Evolutionary conservation across 202 grass and related monocot genomes (phyloP), one percentile per base, ranked within the genome.

Genomic region (Carex sylvatica): DNA sequence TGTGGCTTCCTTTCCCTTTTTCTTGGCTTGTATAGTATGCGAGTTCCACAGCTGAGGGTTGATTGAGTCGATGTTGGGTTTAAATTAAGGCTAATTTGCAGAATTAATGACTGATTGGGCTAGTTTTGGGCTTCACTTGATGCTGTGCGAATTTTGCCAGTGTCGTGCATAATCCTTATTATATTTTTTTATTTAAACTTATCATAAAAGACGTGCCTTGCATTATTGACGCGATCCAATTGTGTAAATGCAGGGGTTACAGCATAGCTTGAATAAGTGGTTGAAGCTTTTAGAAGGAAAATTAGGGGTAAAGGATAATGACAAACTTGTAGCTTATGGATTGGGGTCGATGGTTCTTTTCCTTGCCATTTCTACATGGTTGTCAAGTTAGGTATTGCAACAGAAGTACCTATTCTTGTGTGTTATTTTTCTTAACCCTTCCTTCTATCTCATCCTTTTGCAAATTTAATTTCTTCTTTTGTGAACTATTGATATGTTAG

Each of bases 281-380:
- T 83, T 86, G 74, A 85, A 91, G 40, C 40, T 80, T 87, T 82
- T 89, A 19, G 83, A 85, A 83, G 85, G 86, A 66, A 88, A 87
- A 51, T 61, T 92, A 9, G 90, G 88, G 24, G 88, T 66, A 75
- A 84, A 83, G 82, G 87, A 91, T 82, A 70, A 88, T 84, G 97
- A 99, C 36, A 87, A 68, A 51, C 13, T 99, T 76, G 89, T 92
- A 64, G 84, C 80, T 78, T 96, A 84, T 90, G 91, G 97, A 70
- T 85, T 96, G 35, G 93, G 88, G 65, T 81, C 80, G 13, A 99
- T 96, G 97, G 82, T 92, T 85, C 38, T 92, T 59, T 79, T 99
- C 64, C 85, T 99, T 55, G 81, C 88, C 51, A 56, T 92, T 89
- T 96, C 91, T 61, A 92, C 93, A 60, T 99, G 85, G 91, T 81